These are phyloP conservation scores for Fusarium floridanum DNA, from an alignment of 2,329 filamentous ascomycete genomes.

Conservation along the genomic window DNA sequence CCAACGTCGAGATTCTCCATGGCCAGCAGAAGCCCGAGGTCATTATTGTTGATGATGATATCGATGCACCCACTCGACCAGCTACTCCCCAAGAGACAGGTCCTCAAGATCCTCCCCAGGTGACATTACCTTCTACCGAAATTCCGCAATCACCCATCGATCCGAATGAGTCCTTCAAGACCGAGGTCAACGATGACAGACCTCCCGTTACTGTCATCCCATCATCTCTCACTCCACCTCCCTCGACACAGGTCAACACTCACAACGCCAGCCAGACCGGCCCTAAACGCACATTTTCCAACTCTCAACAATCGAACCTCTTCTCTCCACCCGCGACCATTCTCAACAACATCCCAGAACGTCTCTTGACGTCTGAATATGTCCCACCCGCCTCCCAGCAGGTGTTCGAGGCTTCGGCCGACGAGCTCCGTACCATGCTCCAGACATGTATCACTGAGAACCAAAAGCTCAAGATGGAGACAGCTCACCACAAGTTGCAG, in stretches of 20 bases:
- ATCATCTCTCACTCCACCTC: constrained; percentile 70
- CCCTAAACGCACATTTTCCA: constrained; percentile 50
- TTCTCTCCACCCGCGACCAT: constrained; percentile 68
- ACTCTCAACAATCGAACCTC: constrained; percentile 62
- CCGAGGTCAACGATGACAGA: constrained; percentile 63
- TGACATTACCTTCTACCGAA: constrained; percentile 70
- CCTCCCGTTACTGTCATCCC: constrained; percentile 63
- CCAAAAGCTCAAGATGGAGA: constrained; percentile 79
- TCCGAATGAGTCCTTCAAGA: constrained; percentile 62
- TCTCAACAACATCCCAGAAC: constrained; percentile 51
- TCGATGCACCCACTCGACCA: constrained; percentile 51
- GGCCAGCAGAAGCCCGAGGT: constrained; percentile 51
- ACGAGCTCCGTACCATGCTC: constrained; percentile 70
- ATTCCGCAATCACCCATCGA: constrained; percentile 66
- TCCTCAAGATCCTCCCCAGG: constrained; percentile 59
- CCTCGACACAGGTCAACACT: constrained; percentile 64
- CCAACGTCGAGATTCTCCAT: constrained; percentile 47
- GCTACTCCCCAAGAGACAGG: constrained; percentile 49
- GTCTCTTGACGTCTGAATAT: constrained; percentile 56
- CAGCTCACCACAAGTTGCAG: constrained; percentile 91
- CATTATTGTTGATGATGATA: constrained; percentile 46
- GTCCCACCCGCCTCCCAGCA: constrained; percentile 62
- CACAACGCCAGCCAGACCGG: constrained; percentile 37
- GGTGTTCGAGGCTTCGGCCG: constrained; percentile 65
- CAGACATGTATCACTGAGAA: constrained; percentile 68